These are phyloP conservation scores for Cryptococcus jaspeensis DNA, from an alignment of 1,284 basidiomycete genomes.

Conservation along the genomic window DNA sequence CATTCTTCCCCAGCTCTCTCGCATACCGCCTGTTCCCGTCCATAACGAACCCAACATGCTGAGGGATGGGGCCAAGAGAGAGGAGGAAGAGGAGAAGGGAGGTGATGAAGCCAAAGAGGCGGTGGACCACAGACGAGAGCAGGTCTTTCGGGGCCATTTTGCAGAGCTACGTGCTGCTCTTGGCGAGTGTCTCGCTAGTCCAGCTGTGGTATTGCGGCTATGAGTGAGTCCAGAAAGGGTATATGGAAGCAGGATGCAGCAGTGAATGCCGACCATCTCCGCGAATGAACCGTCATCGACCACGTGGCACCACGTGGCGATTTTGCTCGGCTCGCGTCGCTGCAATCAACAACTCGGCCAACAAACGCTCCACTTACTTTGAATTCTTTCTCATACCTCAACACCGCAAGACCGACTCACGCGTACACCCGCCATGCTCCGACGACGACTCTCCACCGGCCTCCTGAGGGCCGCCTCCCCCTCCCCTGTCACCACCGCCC, in stretches of 20 bases:
- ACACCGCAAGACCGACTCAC: neutral
- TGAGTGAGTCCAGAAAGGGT: neutral
- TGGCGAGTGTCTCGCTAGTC: neutral
- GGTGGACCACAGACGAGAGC: conserved; percentile 31
- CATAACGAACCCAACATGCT: conserved; percentile 95
- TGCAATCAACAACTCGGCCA: neutral
- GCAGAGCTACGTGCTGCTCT: neutral
- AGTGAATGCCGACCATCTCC: neutral
- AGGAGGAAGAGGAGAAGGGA: conserved; percentile 63
- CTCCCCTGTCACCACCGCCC: conserved; percentile 3
- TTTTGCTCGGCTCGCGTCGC: neutral
- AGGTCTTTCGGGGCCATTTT: conserved; percentile 3
- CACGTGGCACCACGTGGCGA: too few relatives aligned
- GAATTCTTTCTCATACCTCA: neutral
- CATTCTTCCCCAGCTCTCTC: conserved; percentile 62
- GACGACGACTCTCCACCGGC: conserved; percentile 43
- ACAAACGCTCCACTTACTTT: conserved; percentile 4
- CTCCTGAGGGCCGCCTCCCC: conserved; percentile 34
- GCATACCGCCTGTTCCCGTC: conserved; percentile 96
- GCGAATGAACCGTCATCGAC: too few relatives aligned
- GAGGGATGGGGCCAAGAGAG: conserved; percentile 78
- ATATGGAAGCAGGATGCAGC: neutral
- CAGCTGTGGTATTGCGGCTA: conserved; percentile 7
- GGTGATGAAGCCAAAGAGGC: conserved; percentile 39
- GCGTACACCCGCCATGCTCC: conserved; percentile 35